These are phyloP conservation scores for Emericellopsis atlantica DNA, from an alignment of 2,329 filamentous ascomycete genomes.

Conservation along the genomic window DNA sequence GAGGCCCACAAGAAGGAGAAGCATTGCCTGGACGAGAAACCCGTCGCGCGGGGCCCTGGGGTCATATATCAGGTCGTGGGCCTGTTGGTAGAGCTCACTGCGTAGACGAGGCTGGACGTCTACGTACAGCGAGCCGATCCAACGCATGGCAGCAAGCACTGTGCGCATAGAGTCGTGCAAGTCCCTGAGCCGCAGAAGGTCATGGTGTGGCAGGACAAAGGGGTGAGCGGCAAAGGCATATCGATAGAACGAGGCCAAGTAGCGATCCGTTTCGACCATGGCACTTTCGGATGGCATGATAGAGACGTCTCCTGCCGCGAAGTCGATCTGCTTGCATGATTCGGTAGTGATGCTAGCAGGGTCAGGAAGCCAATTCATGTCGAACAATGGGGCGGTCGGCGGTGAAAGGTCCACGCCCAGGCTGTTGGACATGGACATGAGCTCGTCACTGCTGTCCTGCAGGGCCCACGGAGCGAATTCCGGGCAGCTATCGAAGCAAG, in stretches of 20 bases:
- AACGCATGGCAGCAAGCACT: slow-evolving; percentile 27
- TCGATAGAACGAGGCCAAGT: slow-evolving; percentile 35
- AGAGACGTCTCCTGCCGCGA: background rate
- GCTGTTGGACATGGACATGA: too few species aligned
- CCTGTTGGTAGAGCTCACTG: slow-evolving; percentile 29
- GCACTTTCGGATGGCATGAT: slow-evolving; percentile 2
- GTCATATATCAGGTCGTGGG: slow-evolving; percentile 14
- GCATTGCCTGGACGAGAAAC: slow-evolving; percentile 62
- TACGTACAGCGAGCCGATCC: slow-evolving; percentile 14
- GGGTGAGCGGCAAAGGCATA: slow-evolving; percentile 4
- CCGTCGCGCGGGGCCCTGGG: slow-evolving; percentile 41
- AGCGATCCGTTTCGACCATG: slow-evolving; percentile 29
- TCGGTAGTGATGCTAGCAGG: too few species aligned
- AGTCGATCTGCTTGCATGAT: background rate
- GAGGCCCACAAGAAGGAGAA: slow-evolving; percentile 64
- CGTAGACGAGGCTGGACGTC: background rate
- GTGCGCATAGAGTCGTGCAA: background rate
- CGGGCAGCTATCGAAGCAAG: background rate
- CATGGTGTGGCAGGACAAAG: slow-evolving; percentile 3
- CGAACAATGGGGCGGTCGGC: too few species aligned
- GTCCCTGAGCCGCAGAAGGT: background rate
- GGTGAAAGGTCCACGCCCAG: too few species aligned
- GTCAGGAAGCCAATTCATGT: too few species aligned
- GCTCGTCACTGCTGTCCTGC: background rate
- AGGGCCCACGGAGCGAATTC: background rate